Evolutionary conservation across 2,329 filamentous ascomycete species (phyloP), one percentile per base, ranked within the genome.

Genomic region (Pseudomassariella vexata): DNA sequence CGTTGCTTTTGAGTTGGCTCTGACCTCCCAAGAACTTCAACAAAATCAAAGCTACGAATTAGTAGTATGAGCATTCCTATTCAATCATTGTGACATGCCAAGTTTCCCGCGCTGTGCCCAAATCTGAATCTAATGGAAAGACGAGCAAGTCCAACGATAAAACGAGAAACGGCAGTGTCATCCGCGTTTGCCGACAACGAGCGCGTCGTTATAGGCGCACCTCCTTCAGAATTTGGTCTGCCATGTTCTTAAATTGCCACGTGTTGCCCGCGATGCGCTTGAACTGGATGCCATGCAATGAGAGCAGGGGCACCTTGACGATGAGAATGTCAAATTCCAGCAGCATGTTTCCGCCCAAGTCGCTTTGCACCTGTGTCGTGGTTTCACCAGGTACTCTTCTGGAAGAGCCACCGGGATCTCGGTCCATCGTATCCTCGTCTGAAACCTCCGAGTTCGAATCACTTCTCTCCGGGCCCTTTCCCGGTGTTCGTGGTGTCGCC

Each of bases 211-310:
- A 95, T 41, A 96, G 72, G 53, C 80, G 79, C 46, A 98, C 64
- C 56, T 92, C 88, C 52, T 83, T 79, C 46, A 98, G 67, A 49
- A 98, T 95, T 49, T 88, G 88, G 60, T 95, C 89, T 21, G 92
- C 92, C 88, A 96, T 94, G 52, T 86, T 90, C 68, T 95, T 95
- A 65, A 94, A 98, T 59, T 95, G 89, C 89, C 90, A 96, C 37
- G 92, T 96, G 38, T 94, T 90, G 21, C 92, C 90, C 36, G 85
- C 78, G 46, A 96, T 82, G 55, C 92, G 88, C 71, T 98, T 98
- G 68, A 98, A 98, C 57, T 96, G 92, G 40, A 98, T 89, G 29
- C 92, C 92, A 53, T 98, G 90, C 36, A 98, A 64, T 24, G 84
- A 88, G 39, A 98, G 78, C 31, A 98, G 66, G 9, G 92, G 92